Conservation (phyloP, 1,139 yeast genomes). For the Yamadazyma diospyri region DNA sequence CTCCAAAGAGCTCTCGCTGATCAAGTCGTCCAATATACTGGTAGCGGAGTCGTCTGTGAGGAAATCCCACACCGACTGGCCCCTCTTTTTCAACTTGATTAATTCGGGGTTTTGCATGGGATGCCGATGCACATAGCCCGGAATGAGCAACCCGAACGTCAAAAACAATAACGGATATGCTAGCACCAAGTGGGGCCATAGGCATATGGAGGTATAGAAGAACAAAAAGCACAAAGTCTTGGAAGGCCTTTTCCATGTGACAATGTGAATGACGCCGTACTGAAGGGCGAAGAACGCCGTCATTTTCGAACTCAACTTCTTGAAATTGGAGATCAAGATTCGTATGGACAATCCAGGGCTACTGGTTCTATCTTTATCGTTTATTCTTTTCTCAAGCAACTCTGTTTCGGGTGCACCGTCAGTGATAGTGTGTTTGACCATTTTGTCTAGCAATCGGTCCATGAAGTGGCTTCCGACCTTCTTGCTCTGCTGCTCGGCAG, state of each 20-base stretch:
- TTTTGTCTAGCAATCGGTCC: constrained; percentile 53
- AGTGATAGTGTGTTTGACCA: constrained; percentile 29
- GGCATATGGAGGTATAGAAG: constrained; percentile 54
- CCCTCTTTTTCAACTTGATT: constrained; percentile 41
- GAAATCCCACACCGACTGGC: constrained; percentile 53
- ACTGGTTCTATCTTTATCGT: constrained; percentile 42
- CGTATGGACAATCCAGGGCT: constrained; percentile 51
- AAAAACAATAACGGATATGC: constrained; percentile 61
- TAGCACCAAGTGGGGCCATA: constrained; percentile 68
- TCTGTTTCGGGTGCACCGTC: constrained; percentile 44
- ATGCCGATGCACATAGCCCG: constrained; percentile 70
- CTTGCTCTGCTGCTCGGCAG: constrained; percentile 8
- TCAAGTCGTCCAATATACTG: constrained; percentile 35
- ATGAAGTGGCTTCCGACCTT: constrained; percentile 40
- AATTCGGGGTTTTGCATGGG: constrained; percentile 50
- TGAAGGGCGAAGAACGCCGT: constrained; percentile 52
- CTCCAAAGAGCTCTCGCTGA: constrained; percentile 22
- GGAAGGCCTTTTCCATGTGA: constrained; percentile 63
- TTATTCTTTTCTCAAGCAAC: constrained; percentile 38
- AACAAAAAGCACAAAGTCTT: constrained; percentile 52
- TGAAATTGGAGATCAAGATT: constrained; percentile 47
- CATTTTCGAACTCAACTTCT: constrained; percentile 50
- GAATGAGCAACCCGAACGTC: constrained; percentile 59
- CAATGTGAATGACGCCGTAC: constrained; percentile 49
- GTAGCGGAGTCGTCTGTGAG: constrained; percentile 42